These are phyloP conservation scores for Geranomyces michiganensis DNA, from an alignment of 192 early-diverging fungal genomes.

Conservation along the genomic window DNA sequence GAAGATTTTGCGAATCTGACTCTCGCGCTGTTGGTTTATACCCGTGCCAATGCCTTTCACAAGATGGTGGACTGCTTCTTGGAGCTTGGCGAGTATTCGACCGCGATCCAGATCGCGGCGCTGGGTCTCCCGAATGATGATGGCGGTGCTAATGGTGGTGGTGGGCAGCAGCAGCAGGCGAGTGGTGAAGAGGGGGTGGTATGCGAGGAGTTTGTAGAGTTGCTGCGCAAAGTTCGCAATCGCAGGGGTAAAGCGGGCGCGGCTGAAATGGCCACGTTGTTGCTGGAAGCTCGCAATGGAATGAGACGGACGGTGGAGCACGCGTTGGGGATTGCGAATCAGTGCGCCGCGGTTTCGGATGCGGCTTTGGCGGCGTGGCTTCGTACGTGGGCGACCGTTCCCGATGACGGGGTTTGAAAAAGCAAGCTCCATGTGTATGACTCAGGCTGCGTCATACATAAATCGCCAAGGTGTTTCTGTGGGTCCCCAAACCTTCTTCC, in stretches of 20 bases:
- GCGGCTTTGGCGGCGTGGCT: not conserved
- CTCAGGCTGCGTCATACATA: too few species aligned
- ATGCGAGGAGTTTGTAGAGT: not conserved
- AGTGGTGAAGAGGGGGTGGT: not conserved
- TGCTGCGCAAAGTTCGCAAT: not conserved
- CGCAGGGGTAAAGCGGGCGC: not conserved
- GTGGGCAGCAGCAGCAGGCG: not conserved
- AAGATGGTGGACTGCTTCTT: slow-evolving; percentile 15
- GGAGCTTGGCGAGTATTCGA: not conserved
- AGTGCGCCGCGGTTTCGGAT: not conserved
- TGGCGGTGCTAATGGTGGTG: not conserved
- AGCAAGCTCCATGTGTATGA: too few species aligned
- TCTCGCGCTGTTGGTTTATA: slow-evolving; percentile 6
- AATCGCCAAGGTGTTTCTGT: too few species aligned
- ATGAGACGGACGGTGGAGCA: not conserved
- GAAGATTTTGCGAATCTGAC: slow-evolving; percentile 5
- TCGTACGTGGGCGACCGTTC: not conserved
- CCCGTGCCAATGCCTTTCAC: slow-evolving; percentile 6
- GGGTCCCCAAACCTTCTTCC: too few species aligned
- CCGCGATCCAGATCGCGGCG: not conserved
- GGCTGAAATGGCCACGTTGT: not conserved
- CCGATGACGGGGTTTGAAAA: too few species aligned
- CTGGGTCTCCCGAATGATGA: not conserved
- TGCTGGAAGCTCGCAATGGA: not conserved
- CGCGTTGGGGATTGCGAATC: not conserved